These are phyloP conservation scores for Cudoniella acicularis DNA, from an alignment of 495 filamentous ascomycete species.

Conservation along the genomic window DNA sequence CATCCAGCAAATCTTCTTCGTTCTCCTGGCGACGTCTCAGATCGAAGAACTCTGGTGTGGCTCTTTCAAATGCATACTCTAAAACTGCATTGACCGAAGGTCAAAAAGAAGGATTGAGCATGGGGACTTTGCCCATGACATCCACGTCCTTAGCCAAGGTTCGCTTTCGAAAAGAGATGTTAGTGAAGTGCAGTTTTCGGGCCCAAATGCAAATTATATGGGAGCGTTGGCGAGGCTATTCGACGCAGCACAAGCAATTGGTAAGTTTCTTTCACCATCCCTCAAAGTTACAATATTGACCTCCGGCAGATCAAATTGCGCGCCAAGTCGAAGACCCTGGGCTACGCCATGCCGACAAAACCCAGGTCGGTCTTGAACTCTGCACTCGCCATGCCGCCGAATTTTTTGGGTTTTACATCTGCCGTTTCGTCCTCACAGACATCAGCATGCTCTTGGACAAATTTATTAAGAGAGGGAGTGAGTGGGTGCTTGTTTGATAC, in stretches of 20 bases:
- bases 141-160: slow-evolving; percentile 48
- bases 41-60: slow-evolving; percentile 75
- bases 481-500: slow-evolving; percentile 75
- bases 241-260: slow-evolving; percentile 89
- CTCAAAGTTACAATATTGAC: slow-evolving; percentile 12
- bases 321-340: slow-evolving; percentile 94
- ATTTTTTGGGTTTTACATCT: slow-evolving; percentile 96
- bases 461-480: slow-evolving; percentile 91
- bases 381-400: slow-evolving; percentile 91
- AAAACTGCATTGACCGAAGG: slow-evolving; percentile 31
- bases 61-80: slow-evolving; percentile 43
- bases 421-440: slow-evolving; percentile 87
- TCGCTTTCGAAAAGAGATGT: slow-evolving; percentile 65
- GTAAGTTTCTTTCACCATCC: slow-evolving; percentile 50
- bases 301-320: slow-evolving; percentile 84
- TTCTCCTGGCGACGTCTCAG: slow-evolving; percentile 84
- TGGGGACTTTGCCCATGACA: slow-evolving; percentile 83
- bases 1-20: slow-evolving; percentile 61
- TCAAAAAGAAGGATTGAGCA: slow-evolving; percentile 55
- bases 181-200: slow-evolving; percentile 63
- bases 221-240: slow-evolving; percentile 84
- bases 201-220: slow-evolving; percentile 89
- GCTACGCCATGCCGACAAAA: slow-evolving; percentile 71
- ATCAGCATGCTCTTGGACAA: slow-evolving; percentile 88
- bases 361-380: slow-evolving; percentile 90